Evolutionary conservation across 2,329 filamentous ascomycete species (phyloP).

Genomic region (Magnaporthiopsis poae): DNA sequence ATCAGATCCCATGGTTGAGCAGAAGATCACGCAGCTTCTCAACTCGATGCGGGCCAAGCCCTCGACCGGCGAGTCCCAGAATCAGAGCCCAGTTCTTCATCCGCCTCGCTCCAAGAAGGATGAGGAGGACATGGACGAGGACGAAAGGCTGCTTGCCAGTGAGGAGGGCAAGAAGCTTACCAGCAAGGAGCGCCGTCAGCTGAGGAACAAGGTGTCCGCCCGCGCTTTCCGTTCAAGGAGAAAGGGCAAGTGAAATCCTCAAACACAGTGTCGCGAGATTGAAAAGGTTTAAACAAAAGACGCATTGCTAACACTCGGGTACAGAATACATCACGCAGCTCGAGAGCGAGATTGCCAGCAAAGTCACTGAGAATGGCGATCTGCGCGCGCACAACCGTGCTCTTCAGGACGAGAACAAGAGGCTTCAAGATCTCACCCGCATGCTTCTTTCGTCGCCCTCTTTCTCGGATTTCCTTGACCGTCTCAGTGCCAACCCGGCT

Average conservation of each 20-base stretch:
- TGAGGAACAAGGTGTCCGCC: slow-evolving; percentile 98
- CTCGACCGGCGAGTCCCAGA: not conserved
- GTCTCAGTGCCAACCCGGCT: slow-evolving; percentile 52
- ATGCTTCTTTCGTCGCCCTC: slow-evolving; percentile 72
- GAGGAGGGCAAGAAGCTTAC: slow-evolving; percentile 99
- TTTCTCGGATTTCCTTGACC: slow-evolving; percentile 71
- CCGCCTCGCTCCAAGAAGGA: slow-evolving; percentile 69
- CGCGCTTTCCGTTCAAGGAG: slow-evolving; percentile 94
- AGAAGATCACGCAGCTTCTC: slow-evolving; percentile 85
- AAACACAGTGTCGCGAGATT: too few species aligned
- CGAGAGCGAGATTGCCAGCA: slow-evolving; percentile 75
- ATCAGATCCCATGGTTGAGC: slow-evolving; percentile 66
- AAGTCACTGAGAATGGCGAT: slow-evolving; percentile 73
- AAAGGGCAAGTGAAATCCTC: slow-evolving; percentile 61
- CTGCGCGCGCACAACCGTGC: slow-evolving; percentile 72
- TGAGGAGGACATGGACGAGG: slow-evolving; percentile 97
- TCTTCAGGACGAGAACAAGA: slow-evolving; percentile 75
- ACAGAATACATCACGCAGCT: slow-evolving; percentile 94
- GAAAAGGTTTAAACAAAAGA: not conserved
- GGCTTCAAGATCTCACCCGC: slow-evolving; percentile 65
- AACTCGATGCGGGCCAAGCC: slow-evolving; percentile 78
- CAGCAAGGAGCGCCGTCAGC: slow-evolving; percentile 89
- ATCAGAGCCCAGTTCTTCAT: not conserved
- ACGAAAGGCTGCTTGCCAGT: slow-evolving; percentile 84
- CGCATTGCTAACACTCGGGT: slow-evolving; percentile 36